These are phyloP conservation scores for Populus hybrid DNA, from an alignment of 441 rosid species.

Conservation along the genomic window DNA sequence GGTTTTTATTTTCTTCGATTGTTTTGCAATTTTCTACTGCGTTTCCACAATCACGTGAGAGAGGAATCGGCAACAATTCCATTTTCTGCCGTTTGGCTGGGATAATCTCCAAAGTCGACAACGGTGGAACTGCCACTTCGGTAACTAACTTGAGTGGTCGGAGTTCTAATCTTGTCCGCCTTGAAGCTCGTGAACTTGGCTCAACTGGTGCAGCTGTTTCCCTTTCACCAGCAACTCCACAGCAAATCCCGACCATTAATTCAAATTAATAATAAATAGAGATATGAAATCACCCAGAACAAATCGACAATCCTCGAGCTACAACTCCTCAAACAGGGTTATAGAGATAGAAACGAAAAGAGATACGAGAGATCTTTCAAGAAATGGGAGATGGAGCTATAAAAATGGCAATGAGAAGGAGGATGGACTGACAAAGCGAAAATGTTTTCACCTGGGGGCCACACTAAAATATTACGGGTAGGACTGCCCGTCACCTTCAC, in stretches of 20 bases:
- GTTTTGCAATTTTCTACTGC: conserved; percentile 15
- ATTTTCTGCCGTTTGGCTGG: conserved; percentile 43
- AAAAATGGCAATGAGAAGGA: conserved; percentile 17
- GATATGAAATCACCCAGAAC: background rate
- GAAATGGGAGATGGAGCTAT: conserved; percentile 25
- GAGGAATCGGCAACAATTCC: conserved; percentile 12
- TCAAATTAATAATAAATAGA: background rate
- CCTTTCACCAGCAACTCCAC: conserved; percentile 61
- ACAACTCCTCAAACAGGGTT: background rate
- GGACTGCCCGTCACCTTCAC: conserved; percentile 63
- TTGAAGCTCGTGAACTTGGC: conserved; percentile 41
- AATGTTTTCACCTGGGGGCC: conserved; percentile 45
- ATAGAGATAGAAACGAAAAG: background rate
- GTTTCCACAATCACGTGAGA: conserved; percentile 20
- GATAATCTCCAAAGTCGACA: conserved; percentile 24
- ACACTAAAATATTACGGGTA: conserved; percentile 50
- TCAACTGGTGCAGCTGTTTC: conserved; percentile 47
- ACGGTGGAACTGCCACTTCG: conserved; percentile 34
- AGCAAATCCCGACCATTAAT: conserved; percentile 71
- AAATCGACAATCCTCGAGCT: background rate
- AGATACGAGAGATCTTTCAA: background rate
- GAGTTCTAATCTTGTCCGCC: conserved; percentile 58
- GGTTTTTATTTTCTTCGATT: background rate
- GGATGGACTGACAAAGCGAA: background rate
- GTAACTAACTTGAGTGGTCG: conserved; percentile 48